phyloP scores from a whole-genome alignment of 192 early-diverging fungal species.

The Umbelopsis ramanniana region DNA sequence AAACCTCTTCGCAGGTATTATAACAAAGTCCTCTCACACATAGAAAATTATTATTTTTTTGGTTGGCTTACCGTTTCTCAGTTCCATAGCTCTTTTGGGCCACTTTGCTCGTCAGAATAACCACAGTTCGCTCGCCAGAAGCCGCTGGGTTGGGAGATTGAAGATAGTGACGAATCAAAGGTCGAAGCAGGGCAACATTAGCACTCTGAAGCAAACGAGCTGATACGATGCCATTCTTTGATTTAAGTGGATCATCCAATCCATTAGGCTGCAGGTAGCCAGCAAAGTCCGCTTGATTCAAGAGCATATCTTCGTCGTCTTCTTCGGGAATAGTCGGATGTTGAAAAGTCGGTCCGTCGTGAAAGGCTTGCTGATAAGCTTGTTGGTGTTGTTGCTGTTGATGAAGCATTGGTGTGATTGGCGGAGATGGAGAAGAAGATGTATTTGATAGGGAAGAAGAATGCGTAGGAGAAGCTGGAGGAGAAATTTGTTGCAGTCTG shows the following conservation, averaged over 20 bases:
- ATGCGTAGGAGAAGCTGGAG: constrained; percentile 31
- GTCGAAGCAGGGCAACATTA: constrained; percentile 32
- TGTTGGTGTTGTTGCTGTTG: constrained; percentile 11
- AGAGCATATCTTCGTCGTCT: constrained; percentile 19
- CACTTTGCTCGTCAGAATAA: constrained; percentile 85
- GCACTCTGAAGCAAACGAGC: constrained; percentile 19
- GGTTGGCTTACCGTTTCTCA: constrained; percentile 76
- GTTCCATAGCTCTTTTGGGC: constrained; percentile 94
- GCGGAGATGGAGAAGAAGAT: constrained; percentile 27
- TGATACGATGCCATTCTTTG: constrained; percentile 19
- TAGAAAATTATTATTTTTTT: background rate
- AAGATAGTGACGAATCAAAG: constrained; percentile 53
- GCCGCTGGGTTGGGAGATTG: constrained; percentile 43
- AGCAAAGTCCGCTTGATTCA: constrained; percentile 23
- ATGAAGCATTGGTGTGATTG: constrained; percentile 30
- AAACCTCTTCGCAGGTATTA: too few species aligned
- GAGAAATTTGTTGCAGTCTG: constrained; percentile 21
- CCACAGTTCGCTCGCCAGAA: constrained; percentile 64
- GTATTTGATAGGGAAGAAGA: constrained; percentile 22
- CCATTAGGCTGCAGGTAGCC: constrained; percentile 5
- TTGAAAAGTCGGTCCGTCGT: constrained; percentile 10
- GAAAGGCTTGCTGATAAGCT: constrained; percentile 15
- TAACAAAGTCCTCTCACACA: too few species aligned
- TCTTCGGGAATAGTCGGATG: constrained; percentile 20
- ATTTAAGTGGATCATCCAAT: constrained; percentile 6